Evolutionary conservation across 257 asterid genomes (phyloP), one percentile per base, ranked within the genome.

Genomic region (Parsonsia alboflavescens): DNA sequence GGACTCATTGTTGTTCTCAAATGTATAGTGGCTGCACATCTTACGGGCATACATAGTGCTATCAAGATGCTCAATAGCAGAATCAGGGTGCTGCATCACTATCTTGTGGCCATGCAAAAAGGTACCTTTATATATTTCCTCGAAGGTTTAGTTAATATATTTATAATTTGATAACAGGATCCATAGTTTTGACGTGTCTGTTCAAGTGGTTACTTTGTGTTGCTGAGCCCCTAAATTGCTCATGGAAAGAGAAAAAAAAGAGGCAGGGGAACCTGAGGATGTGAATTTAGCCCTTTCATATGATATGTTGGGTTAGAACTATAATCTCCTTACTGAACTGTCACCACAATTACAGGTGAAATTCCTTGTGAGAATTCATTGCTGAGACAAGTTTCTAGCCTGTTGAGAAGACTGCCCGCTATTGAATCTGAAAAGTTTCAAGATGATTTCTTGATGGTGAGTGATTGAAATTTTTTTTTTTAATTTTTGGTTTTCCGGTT

Each of bases 51-150:
- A 81, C 98, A 94, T 74, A 94, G 97, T 84, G 97, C 97, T 66
- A 92, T 94, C 88, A 92, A 89, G 91, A 94, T 94, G 97, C 89
- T 90, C 58, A 90, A 90, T 82, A 92, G 97, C 81, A 90, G 99
- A 84, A 88, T 92, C 76, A 89, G 84, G 84, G 96, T 87, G 82
- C 90, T 94, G 70, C 92, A 88, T 81, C 92, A 92, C 81, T 88
- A 94, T 80, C 97, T 94, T 79, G 85, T 89, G 68, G 84, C 96
- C 75, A 94, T 94, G 97, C 91, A 94, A 80, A 92, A 92, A 82
- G 98, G 99, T 94, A 82, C 73, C 63, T 62, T 44, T 79, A 50
- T 74, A 42, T 44, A 70, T 24, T 16, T 41, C 50, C 42, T 44
- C 33, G 68, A 61, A 21, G 57, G 46, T 57, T 46, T 48, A 41